These are phyloP conservation scores for Plasmodium vivax DNA, from an alignment of 169 alveolate species.

Conservation along the genomic window DNA sequence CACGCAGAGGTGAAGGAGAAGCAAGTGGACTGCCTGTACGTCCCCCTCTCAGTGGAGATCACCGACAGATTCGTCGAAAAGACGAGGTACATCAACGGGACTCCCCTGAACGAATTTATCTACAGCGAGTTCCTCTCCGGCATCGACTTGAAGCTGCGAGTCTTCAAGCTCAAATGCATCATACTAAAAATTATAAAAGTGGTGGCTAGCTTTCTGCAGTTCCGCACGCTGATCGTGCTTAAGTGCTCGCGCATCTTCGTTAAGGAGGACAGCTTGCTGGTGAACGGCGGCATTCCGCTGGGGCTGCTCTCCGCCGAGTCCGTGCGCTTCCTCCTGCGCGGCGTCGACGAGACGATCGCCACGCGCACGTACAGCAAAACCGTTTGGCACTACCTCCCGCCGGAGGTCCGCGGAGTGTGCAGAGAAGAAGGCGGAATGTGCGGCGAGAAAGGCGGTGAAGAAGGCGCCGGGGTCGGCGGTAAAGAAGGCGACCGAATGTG, in stretches of 20 bases:
- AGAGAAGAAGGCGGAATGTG: background rate
- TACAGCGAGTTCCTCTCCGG: constrained; percentile 69
- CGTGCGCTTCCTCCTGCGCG: constrained; percentile 1
- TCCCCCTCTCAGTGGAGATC: constrained; percentile 48
- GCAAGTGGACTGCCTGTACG: constrained; percentile 16
- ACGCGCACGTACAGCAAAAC: constrained; percentile 48
- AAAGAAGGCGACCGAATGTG: too few relatives aligned
- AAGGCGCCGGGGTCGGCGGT: too few relatives aligned
- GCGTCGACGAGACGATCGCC: constrained; percentile 43
- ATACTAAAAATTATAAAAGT: constrained; percentile 27
- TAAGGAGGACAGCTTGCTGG: constrained; percentile 33
- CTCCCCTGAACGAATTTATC: constrained; percentile 57
- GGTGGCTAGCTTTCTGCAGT: background rate
- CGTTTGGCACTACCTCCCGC: constrained; percentile 40
- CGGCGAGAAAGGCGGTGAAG: too few relatives aligned
- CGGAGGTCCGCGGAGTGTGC: background rate
- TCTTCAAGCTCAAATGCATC: constrained; percentile 53
- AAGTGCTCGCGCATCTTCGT: constrained; percentile 54
- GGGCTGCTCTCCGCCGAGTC: constrained; percentile 26
- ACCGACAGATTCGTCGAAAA: constrained; percentile 19
- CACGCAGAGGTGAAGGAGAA: constrained; percentile 12
- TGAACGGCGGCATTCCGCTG: constrained; percentile 46
- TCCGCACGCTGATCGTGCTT: constrained; percentile 5
- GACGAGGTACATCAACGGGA: constrained; percentile 48
- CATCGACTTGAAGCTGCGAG: constrained; percentile 47